These are phyloP conservation scores for Stellera chamaejasme DNA, from an alignment of 345 rosid genomes.

Conservation along the genomic window DNA sequence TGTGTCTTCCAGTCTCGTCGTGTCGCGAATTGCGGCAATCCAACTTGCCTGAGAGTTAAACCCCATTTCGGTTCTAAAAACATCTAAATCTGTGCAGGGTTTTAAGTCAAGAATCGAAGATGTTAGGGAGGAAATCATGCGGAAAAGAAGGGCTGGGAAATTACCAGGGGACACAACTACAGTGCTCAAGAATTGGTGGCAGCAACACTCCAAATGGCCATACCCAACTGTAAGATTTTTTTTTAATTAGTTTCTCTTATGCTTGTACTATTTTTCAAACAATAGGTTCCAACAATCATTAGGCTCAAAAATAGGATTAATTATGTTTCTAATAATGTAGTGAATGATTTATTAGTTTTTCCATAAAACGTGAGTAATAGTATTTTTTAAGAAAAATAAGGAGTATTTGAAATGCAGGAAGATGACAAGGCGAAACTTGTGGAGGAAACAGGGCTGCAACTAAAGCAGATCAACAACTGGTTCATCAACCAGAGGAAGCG, in stretches of 20 bases:
- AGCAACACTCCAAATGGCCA: conserved; percentile 97
- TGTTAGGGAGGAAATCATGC: conserved; percentile 91
- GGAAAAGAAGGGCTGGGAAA: conserved; percentile 96
- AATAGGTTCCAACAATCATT: too few species aligned
- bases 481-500: conserved; percentile 97
- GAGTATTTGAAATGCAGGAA: conserved; percentile 40
- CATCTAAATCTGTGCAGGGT: conserved; percentile 36
- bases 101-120: conserved; percentile 93
- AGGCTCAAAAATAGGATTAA: too few species aligned
- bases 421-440: conserved; percentile 97
- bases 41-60: neutral
- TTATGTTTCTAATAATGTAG: too few species aligned
- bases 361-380: too few species aligned
- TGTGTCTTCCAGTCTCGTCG: neutral
- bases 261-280: too few species aligned
- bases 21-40: neutral
- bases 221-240: conserved; percentile 77
- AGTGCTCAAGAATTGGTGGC: conserved; percentile 96
- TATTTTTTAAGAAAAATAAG: too few species aligned
- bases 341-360: too few species aligned
- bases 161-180: conserved; percentile 96
- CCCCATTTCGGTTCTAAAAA: neutral
- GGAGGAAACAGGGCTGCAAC: conserved; percentile 96
- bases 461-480: conserved; percentile 99
- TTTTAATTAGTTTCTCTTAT: too few species aligned